Base-by-base conservation (phyloP, 805 yeast species). In the Jamesozyma gamospora region DNA sequence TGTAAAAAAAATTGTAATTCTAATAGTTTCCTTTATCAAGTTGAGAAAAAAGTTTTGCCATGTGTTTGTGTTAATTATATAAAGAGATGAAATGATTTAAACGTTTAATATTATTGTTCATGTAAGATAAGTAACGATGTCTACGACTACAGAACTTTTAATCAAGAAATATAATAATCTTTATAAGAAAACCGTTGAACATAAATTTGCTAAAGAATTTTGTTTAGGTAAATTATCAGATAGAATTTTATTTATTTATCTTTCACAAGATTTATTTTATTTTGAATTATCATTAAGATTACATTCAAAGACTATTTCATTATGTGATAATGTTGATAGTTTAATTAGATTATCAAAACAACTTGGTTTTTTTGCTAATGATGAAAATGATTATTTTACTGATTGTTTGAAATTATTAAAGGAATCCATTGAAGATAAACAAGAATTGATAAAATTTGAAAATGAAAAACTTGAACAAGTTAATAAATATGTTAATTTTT, bases 201-300 rank as follows among this genome's bases (percentile, higher is more conserved):
- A 70, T 44, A 58, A 53, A 6, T 56, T 72, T 28, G 67, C 75
- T 19, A 55, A 55, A 28, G 73, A 74, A 43, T 48, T 70, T 31
- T 71, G 75, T 45, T 46, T 47, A 10, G 79, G 79, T 1, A 60
- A 66, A 1, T 52, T 74, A 12, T 55, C 67, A 0, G 69, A 70
- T 44, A 51, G 61, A 35, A 65, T 54, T 28, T 54, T 72, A 13
- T 67, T 56, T 49, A 62, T 69, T 1, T 74, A 74, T 44, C 46
- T 72, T 37, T 60, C 62, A 2, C 78, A 74, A 48, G 79, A 74
- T 49, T 51, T 70, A 41, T 65, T 63, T 38, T 73, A 65, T 46
- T 73, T 72, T 50, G 66, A 65, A 33, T 43, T 57, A 5, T 68
- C 72, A 1, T 41, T 73, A 30, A 62, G 65, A 29, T 45, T 71